phyloP scores from a whole-genome alignment of 2,329 filamentous ascomycete species.

The Penicillium olsonii region DNA sequence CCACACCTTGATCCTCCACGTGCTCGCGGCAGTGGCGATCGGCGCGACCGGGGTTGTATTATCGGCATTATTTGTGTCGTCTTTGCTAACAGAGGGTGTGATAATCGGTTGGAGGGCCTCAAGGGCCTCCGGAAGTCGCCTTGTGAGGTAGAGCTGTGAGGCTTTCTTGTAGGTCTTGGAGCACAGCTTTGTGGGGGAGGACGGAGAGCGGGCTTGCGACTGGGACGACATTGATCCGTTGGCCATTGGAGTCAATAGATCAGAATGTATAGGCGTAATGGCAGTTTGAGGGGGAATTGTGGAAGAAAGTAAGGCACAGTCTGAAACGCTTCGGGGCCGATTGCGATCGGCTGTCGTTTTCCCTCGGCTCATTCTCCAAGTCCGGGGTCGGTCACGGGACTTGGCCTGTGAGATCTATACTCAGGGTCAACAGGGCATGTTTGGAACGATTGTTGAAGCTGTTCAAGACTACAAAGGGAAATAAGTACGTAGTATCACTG shows the following conservation, averaged over 20 bases:
- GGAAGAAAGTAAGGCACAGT: not conserved
- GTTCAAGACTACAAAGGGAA: too few relatives aligned
- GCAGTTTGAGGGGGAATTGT: not conserved
- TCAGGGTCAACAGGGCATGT: not conserved
- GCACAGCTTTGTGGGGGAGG: slow-evolving; percentile 63
- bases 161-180: slow-evolving; percentile 94
- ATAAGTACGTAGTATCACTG: too few relatives aligned
- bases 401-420: slow-evolving; percentile 8
- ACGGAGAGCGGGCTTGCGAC: slow-evolving; percentile 66
- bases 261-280: not conserved
- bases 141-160: slow-evolving; percentile 90
- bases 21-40: slow-evolving; percentile 75
- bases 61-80: slow-evolving; percentile 47
- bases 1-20: slow-evolving; percentile 92
- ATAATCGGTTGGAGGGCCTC: slow-evolving; percentile 83
- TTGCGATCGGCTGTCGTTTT: slow-evolving; percentile 32
- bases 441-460: not conserved
- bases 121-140: slow-evolving; percentile 85
- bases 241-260: slow-evolving; percentile 25
- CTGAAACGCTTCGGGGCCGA: slow-evolving; percentile 2
- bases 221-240: slow-evolving; percentile 38
- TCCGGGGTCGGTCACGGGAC: slow-evolving; percentile 39
- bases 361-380: slow-evolving; percentile 35
- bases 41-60: slow-evolving; percentile 62
- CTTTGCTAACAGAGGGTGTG: slow-evolving; percentile 52